Evolutionary conservation across 768 basidiomycete species (phyloP), one percentile per base, ranked within the genome.

Genomic region (Phylloporus sp.): DNA sequence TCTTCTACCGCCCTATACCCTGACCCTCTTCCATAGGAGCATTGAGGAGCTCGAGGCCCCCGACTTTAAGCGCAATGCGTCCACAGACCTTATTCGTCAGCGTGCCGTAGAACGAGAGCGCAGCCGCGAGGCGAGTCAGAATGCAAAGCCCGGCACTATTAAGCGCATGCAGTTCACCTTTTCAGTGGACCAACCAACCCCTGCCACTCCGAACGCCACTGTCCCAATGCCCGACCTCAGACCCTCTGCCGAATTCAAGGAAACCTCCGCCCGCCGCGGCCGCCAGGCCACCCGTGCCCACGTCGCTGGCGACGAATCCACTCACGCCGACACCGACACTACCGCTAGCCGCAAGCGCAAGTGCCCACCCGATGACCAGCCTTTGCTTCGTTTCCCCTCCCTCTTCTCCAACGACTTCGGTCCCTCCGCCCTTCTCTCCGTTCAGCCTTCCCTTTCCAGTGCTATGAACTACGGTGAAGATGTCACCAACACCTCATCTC

Each of bases 111-210:
- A 90, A 62, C 83, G 84, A 63, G 89, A 91, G 65, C 86, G 84
- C 62, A 79, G 73, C 59, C 83, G 87, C 44, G 85, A 87, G 63
- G 80, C 79, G 11, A 77, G 72, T 55, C 73, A 77, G 57, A 78
- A 81, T 51, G 74, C 78, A 22, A 71, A 73, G 46, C 81, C 82
- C 6, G 86, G 85, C 13, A 84, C 77, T 40, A 86, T 90, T 68
- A 85, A 88, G 55, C 81, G 88, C 36, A 90, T 90, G 87, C 89
- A 92, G 56, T 91, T 90, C 69, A 91, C 88, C 1, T 91, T 91
- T 66, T 84, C 84, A 55, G 75, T 90, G 55, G 89, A 90, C 66
- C 81, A 84, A 49, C 84, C 82, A 15, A 58, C 70, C 14, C 72
- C 76, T 2, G 62, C 76, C 18, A 64, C 63, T 14, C 66, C 75